phyloP scores from a whole-genome alignment of 768 basidiomycete genomes.

The Suillus americanus region DNA sequence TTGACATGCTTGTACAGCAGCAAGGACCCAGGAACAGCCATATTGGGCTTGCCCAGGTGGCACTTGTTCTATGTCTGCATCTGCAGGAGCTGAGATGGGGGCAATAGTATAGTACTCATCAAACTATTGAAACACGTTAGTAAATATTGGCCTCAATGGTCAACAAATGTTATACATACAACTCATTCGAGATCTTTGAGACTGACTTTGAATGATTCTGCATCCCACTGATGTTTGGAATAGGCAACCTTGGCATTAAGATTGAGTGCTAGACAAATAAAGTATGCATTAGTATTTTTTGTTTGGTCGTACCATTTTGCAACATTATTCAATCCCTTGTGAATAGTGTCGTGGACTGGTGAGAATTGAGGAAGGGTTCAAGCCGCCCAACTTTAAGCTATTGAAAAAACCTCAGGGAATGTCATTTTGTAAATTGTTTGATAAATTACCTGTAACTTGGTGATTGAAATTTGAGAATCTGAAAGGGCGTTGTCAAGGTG shows the following conservation, averaged over 20 bases:
- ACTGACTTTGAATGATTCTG: neutral
- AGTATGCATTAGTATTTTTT: neutral
- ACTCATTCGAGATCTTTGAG: neutral
- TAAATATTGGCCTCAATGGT: neutral
- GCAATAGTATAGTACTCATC: neutral
- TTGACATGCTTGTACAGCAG: neutral
- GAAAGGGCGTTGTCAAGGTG: no score
- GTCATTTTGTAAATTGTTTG: no score
- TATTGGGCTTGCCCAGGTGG: neutral
- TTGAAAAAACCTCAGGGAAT: no score
- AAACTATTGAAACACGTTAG: neutral
- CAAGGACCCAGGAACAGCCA: neutral
- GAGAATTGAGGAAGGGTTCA: neutral
- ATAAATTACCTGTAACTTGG: no score
- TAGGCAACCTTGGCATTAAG: neutral
- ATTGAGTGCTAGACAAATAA: constrained; percentile 1
- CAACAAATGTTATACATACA: neutral
- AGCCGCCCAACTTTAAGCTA: no score
- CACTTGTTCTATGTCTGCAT: neutral
- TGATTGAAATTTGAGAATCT: no score
- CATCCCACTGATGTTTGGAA: neutral
- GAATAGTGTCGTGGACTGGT: neutral
- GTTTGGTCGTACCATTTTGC: constrained; percentile 15
- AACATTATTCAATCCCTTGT: constrained; percentile 8
- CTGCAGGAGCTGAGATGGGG: neutral